Conservation (phyloP, 2,329 filamentous ascomycete species). For the Microsporum canis region DNA sequence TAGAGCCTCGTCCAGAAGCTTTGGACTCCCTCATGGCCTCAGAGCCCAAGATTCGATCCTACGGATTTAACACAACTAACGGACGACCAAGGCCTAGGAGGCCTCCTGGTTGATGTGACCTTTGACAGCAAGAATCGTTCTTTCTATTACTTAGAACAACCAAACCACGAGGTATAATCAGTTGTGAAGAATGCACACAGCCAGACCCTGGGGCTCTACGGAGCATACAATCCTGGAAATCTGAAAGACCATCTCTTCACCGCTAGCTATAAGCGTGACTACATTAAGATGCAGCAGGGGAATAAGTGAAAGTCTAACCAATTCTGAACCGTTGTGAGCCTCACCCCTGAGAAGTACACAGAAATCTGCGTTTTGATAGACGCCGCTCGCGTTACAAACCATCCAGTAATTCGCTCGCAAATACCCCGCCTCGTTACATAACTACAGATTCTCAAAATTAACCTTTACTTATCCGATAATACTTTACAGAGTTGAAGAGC, state of each 20-base stretch:
- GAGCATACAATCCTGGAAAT: background rate
- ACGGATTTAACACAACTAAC: background rate
- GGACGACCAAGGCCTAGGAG: background rate
- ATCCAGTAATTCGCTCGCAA: slow-evolving; percentile 13
- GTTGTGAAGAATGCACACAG: background rate
- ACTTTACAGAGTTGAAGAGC: background rate
- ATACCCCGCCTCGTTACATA: slow-evolving; percentile 9
- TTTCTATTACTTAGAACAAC: background rate
- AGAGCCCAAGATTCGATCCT: background rate
- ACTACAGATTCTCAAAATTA: background rate
- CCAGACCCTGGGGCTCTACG: background rate
- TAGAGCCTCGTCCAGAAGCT: background rate
- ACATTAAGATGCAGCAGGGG: background rate
- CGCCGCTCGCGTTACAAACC: slow-evolving; percentile 10
- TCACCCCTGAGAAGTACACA: slow-evolving; percentile 1
- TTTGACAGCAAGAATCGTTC: background rate
- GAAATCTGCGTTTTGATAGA: slow-evolving; percentile 2
- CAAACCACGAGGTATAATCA: background rate
- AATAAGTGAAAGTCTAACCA: background rate
- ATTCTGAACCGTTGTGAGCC: slow-evolving; percentile 7
- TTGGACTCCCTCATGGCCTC: background rate
- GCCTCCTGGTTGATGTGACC: background rate
- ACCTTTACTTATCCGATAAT: background rate
- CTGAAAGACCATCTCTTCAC: background rate
- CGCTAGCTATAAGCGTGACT: background rate